Base-by-base conservation (phyloP, 2,329 filamentous ascomycete species). In the Chaetomium sp. region DNA sequence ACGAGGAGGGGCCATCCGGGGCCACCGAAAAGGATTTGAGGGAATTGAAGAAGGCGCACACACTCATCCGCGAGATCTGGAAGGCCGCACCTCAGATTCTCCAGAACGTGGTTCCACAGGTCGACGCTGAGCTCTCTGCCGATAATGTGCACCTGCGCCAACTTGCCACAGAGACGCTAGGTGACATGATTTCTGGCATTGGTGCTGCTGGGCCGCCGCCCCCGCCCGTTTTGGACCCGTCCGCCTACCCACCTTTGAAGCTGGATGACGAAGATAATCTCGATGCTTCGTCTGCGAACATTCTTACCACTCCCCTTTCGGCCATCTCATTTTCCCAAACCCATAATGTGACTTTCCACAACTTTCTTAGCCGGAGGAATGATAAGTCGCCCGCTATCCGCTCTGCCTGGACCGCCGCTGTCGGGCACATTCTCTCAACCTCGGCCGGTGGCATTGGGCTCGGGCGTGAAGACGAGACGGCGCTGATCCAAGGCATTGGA, bases 171-270 rank as follows among this genome's bases (percentile, higher is more conserved):
- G 90, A 97, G 70, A 96, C 94, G 0, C 82, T 99, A 41, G 94
- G 95, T 52, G 92, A 97, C 67, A 91, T 99, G 78, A 87, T 95
- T 33, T 87, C 92, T 42, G 92, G 92, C 5, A 95, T 97, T 68
- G 92, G 92, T 49, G 89, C 92, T 58, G 90, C 91, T 59, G 92
- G 92, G 0, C 88, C 89, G 54, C 90, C 91, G 12, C 82, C 87
- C 11, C 74, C 83, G 6, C 81, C 87, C 8, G 71, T 76, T 1
- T 79, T 96, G 66, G 90, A 96, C 65, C 89, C 92, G 10, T 81
- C 87, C 27, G 86, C 87, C 35, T 96, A 95, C 66, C 92, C 92
- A n/a, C 86, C 87, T 4, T 75, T 87, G 48, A 86, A 80, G 58
- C 69, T 89, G 38, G 72, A 79, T 27, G 82, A 85, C 52, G 83